A percentile compares a stretch with the other conserved stretches of the same genome.
Evolutionary conservation across 1,284 basidiomycete genomes (phyloP).

Genomic region (Tilletia caries): DNA sequence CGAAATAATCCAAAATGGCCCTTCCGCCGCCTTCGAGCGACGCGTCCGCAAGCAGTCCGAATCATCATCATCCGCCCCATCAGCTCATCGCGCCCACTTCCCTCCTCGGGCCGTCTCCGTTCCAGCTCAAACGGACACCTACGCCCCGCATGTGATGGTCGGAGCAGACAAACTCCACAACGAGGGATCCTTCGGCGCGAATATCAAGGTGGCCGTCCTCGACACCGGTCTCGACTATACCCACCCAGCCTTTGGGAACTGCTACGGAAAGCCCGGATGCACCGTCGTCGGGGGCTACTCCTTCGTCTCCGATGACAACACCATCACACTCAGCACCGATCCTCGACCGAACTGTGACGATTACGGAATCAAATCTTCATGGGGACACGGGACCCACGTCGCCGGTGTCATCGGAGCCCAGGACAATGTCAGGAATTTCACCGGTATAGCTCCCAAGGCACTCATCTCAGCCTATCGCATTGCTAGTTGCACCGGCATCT

Average conservation of each 20-base stretch:
- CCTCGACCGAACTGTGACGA: conserved; percentile 54
- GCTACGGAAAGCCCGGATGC: conserved; percentile 32
- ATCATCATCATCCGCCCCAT: background rate
- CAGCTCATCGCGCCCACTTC: background rate
- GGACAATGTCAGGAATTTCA: conserved; percentile 50
- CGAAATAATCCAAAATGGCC: conserved; percentile 27
- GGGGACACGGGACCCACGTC: conserved; percentile 60
- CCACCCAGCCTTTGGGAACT: conserved; percentile 61
- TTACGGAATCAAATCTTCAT: conserved; percentile 51
- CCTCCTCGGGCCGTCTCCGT: too few species aligned
- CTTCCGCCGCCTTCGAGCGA: conserved; percentile 20
- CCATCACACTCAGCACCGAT: conserved; percentile 44
- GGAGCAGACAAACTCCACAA: conserved; percentile 61
- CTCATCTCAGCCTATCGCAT: conserved; percentile 54
- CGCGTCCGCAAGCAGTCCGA: conserved; percentile 14
- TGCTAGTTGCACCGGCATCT: conserved; percentile 54
- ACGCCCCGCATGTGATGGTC: conserved; percentile 35
- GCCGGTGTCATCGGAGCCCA: conserved; percentile 66
- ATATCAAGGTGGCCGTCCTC: conserved; percentile 61
- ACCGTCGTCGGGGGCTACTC: conserved; percentile 32
- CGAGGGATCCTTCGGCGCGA: conserved; percentile 59
- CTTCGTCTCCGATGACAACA: conserved; percentile 51
- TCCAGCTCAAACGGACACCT: conserved; percentile 27
- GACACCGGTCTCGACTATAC: conserved; percentile 62
- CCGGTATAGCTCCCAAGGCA: conserved; percentile 37